Base-by-base conservation (phyloP, 2,329 filamentous ascomycete species). In the Metarhizium guizhouense region DNA sequence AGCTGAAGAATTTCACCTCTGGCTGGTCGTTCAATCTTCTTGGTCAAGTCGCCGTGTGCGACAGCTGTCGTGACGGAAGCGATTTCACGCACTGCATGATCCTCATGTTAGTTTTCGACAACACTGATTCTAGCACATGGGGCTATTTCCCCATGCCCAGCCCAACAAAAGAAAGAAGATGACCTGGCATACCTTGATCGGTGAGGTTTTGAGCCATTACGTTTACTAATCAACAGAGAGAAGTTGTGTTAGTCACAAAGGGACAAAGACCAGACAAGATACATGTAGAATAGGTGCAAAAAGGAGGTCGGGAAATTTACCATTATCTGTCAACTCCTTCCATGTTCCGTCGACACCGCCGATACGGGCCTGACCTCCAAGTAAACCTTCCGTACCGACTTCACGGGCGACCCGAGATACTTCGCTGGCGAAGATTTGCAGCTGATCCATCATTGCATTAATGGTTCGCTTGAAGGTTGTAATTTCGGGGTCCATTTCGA, bases 401-500 rank as follows among this genome's bases (percentile, higher is more conserved):
- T 97, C 93, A 70, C 90, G 88, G 54, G 93, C 93, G 63, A 97
- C 86, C 62, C 90, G 87, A 38, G 93, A 96, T 66, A 97, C 93
- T 75, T 97, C 92, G 71, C 90, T 95, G 61, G 93, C 93, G 72
- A 97, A 97, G 58, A 95, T 89, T 69, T 96, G 92, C 57, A 97
- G 80, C 72, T 96, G 93, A 68, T 97, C 93, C 84, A 97, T 95
- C 93, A 97, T 97, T 62, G 89, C 95, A 71, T 97, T 97, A 76
- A 97, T 97, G 59, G 93, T 96, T 65, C 90, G 86, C 75, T 97
- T 97, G 78, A 97, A 97, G 10, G 90, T 92, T 32, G 91, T 94
- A 67, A 97, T 97, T 78, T 97, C 93, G 32, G 92, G 91, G 78
- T 97, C 93, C 87, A 96, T 94, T 75, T 97, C 93, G 62, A 95